Conservation (phyloP, 352 stramenopile genomes). For the Aphanomyces stellatus region DNA sequence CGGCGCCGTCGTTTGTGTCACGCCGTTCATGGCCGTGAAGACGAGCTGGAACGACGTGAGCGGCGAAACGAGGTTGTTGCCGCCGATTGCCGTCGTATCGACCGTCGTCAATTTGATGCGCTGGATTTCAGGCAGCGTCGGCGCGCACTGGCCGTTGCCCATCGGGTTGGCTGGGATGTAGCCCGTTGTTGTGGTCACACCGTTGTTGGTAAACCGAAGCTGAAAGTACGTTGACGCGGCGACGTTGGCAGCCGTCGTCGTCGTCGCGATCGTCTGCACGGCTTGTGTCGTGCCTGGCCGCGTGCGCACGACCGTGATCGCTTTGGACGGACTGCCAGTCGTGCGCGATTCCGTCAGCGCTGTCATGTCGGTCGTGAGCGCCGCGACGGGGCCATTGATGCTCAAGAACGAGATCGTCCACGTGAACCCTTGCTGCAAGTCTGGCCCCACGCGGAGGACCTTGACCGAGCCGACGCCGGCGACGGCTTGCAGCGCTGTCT, state of each 20-base stretch:
- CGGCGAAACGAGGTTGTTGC: slow-evolving; percentile 83
- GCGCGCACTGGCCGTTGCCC: slow-evolving; percentile 49
- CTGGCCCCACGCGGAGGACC: slow-evolving; percentile 46
- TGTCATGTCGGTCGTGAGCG: slow-evolving; percentile 29
- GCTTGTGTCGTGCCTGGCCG: slow-evolving; percentile 46
- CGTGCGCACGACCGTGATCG: slow-evolving; percentile 35
- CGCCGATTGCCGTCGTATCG: slow-evolving; percentile 84
- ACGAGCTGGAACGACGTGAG: slow-evolving; percentile 80
- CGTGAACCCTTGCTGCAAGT: slow-evolving; percentile 84
- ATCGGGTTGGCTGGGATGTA: slow-evolving; percentile 77
- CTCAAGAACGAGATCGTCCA: slow-evolving; percentile 93
- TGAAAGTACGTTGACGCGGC: slow-evolving; percentile 32
- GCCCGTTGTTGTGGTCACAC: slow-evolving; percentile 48
- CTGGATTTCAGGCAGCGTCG: slow-evolving; percentile 77
- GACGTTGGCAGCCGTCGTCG: slow-evolving; percentile 35
- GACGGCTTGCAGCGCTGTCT: slow-evolving; percentile 43
- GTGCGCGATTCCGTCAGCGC: slow-evolving; percentile 45
- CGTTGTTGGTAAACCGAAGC: slow-evolving; percentile 37
- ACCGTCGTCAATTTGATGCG: slow-evolving; percentile 82
- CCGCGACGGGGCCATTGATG: slow-evolving; percentile 33
- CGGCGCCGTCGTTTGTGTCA: slow-evolving; percentile 48
- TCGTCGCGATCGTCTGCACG: slow-evolving; percentile 54
- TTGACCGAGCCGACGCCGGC: slow-evolving; percentile 44
- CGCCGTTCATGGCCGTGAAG: slow-evolving; percentile 63
- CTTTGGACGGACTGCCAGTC: slow-evolving; percentile 36